Evolutionary conservation across 768 basidiomycete genomes (phyloP), one percentile per base, ranked within the genome.

Genomic region (Xerocomellus intermedius): DNA sequence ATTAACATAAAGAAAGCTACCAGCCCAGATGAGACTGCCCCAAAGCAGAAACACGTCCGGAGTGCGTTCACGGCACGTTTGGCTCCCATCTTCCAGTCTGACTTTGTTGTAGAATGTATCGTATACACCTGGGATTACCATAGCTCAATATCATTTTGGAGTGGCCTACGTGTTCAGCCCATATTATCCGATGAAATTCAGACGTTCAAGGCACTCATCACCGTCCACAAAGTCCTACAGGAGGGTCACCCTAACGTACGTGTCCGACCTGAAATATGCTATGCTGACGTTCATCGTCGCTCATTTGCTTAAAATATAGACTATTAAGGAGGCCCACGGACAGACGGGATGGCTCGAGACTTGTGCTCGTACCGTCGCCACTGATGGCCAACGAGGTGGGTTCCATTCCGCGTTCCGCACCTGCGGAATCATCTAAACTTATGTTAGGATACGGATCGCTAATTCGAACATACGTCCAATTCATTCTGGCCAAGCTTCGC

Each of bases 91-190:
- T 35, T 43, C 22, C 28, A 26, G 53, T 46, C 56, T 70, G 45
- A 73, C 46, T 9, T 28, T 35, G 21, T 32, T 9, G 10, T 71
- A 98, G 96, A 98, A 77, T 93, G 91, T 65, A 98, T 99, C 69
- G 92, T 98, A 24, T 99, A 94, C 73, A 98, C 97, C 8, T 98
- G 95, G 95, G 97, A 99, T 72, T 98, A 98, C 67, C 95, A 98
- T 66, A 91, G 94, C 19, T 98, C 95, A 35, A 86, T 92, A 63
- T 95, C 95, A 7, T 98, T 98, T 70, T 99, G 97, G 97, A 94
- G 92, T 63, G 94, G 93, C 28, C 80, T 99, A 8, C 82, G 97
- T 30, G 97, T 98, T 2, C 96, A 98, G 60, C 97, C 97, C 39
- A 97, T 99, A 64, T 76, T 99, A 26, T 85, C 94, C 5, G 97